phyloP scores from a whole-genome alignment of 164 flowering plant species.

The Dillenia turbinata region DNA sequence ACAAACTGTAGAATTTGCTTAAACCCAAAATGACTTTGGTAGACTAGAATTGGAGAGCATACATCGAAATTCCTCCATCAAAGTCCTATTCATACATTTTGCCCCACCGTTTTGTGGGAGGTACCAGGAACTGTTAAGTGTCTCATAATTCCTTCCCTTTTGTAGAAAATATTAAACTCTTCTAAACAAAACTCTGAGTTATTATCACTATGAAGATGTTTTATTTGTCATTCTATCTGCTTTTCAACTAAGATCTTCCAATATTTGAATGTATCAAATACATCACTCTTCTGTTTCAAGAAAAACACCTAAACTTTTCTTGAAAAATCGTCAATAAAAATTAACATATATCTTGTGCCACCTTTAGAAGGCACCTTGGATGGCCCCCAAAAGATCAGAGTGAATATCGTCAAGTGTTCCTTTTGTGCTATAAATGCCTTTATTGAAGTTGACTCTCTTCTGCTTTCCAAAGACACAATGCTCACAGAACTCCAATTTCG shows the following conservation, averaged over 20 bases:
- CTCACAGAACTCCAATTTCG: background rate
- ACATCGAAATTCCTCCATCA: background rate
- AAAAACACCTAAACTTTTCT: background rate
- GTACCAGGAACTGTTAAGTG: background rate
- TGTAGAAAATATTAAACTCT: background rate
- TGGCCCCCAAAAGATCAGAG: background rate
- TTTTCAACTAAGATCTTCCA: background rate
- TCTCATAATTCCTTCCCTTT: background rate
- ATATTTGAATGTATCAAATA: background rate
- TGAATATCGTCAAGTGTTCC: background rate
- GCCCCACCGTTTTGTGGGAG: background rate
- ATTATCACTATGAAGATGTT: background rate
- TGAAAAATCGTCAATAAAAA: too few species aligned
- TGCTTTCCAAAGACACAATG: too few species aligned
- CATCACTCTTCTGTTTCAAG: background rate
- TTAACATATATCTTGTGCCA: background rate
- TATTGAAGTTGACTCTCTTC: background rate
- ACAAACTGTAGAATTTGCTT: background rate
- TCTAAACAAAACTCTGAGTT: background rate
- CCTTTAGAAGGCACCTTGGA: background rate
- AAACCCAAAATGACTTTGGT: background rate
- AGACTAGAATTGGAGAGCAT: background rate
- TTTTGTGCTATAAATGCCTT: too few species aligned
- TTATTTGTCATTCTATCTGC: background rate
- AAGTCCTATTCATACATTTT: background rate